Conservation (phyloP, 805 yeast genomes). For the Metschnikowia orientalis region DNA sequence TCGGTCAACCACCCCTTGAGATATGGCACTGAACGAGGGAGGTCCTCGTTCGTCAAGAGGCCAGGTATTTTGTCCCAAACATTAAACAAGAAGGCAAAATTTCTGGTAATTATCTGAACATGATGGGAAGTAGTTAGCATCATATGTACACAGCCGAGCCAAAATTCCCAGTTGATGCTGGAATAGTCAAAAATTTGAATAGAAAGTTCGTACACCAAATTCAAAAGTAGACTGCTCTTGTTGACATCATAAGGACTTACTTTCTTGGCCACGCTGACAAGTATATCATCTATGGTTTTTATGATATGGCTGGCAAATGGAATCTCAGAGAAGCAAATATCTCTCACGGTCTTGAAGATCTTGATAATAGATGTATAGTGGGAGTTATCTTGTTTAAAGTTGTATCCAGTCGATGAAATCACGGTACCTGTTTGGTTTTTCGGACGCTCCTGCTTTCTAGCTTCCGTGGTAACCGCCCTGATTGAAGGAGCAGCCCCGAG, state of each 20-base stretch:
- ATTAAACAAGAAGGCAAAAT: slow-evolving; percentile 63
- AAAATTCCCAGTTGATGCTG: slow-evolving; percentile 66
- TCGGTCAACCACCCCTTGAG: slow-evolving; percentile 37
- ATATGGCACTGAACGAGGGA: slow-evolving; percentile 5
- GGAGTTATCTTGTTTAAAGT: slow-evolving; percentile 27
- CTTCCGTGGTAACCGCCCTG: slow-evolving; percentile 1
- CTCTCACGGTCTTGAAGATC: slow-evolving; percentile 36
- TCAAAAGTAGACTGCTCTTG: slow-evolving; percentile 37
- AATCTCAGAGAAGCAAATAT: slow-evolving; percentile 26
- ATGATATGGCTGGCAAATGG: slow-evolving; percentile 17
- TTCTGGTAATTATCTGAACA: slow-evolving; percentile 57
- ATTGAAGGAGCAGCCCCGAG: slow-evolving; percentile 5
- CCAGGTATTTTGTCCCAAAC: slow-evolving; percentile 67
- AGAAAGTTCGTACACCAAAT: slow-evolving; percentile 37
- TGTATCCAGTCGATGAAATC: slow-evolving; percentile 4
- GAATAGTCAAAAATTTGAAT: slow-evolving; percentile 28
- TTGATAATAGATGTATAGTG: slow-evolving; percentile 39
- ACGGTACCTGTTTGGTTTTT: slow-evolving; percentile 5
- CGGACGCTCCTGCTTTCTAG: slow-evolving; percentile 1
- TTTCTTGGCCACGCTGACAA: slow-evolving; percentile 32
- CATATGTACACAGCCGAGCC: slow-evolving; percentile 57
- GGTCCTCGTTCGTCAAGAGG: slow-evolving; percentile 15
- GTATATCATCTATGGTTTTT: slow-evolving; percentile 29
- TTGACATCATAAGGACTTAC: slow-evolving; percentile 36
- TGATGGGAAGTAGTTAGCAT: slow-evolving; percentile 59